Base-by-base conservation (phyloP, 148 eudicot genomes). In the Oxyria digyna region DNA sequence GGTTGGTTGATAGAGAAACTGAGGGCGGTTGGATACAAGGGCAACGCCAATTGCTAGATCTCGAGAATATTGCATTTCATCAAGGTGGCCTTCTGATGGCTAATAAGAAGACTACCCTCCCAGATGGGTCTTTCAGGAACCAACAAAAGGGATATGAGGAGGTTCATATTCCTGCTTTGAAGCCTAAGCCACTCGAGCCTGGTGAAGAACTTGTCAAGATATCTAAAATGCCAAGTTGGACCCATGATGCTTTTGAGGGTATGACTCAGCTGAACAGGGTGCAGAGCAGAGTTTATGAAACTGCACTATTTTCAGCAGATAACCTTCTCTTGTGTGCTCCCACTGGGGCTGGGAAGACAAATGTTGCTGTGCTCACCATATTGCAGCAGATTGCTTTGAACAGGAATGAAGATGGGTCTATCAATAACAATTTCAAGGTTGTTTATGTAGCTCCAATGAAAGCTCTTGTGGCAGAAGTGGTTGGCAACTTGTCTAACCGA, bases 261-360 rank as follows among this genome's bases (percentile, higher is more conserved):
- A n/a, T n/a, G n/a, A n/a, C n/a, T n/a, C n/a, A n/a, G n/a, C n/a
- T n/a, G n/a, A n/a, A n/a, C n/a, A n/a, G n/a, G n/a, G n/a, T n/a
- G n/a, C n/a, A n/a, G 85, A 52, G 80, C 88, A 77, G 68, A 75
- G 94, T 88, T 49, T 88, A 85, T 66, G 78, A 85, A 54, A 82
- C 90, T 49, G 94, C 94, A 2, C 81, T 88, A 15, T 85, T 83
- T 65, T 72, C 80, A 9, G 82, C 88, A 55, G 90, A 88, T 21
- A 88, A 88, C 73, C 69, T 88, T 46, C 78, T 88, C 74, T 79
- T 88, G n/a, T 88, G 94, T 81, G 94, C 94, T 57, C 94, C 94
- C 23, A 88, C 94, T 76, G 94, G 94, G 48, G 90, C 90, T 5
- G 94, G 94, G 67, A 85, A 85, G 75, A 85, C 94, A n/a, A 88